Evolutionary conservation across 2,329 filamentous ascomycete species (phyloP).

Genomic region (Aspergillus sojae): DNA sequence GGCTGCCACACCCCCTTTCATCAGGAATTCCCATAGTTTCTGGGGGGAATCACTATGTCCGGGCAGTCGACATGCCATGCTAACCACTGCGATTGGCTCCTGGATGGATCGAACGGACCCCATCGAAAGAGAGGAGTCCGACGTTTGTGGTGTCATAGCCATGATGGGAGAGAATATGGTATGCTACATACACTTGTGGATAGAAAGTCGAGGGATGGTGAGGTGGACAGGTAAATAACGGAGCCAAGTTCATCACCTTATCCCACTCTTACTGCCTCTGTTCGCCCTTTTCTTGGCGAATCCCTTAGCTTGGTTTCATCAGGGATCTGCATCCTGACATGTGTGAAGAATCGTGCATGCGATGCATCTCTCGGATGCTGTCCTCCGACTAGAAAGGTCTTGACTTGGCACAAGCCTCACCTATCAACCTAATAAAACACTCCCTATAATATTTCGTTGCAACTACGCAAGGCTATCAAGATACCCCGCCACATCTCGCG

Average conservation of each 20-base stretch:
- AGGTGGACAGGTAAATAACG: neutral
- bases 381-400: neutral
- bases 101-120: conserved; percentile 5
- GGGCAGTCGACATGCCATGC: conserved; percentile 13
- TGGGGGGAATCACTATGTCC: conserved; percentile 9
- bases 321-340: neutral
- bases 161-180: neutral
- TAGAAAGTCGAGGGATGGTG: neutral
- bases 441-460: neutral
- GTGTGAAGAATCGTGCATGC: neutral
- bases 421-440: neutral
- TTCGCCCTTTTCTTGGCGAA: neutral
- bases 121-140: conserved; percentile 4
- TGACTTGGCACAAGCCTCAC: neutral
- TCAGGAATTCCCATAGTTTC: conserved; percentile 14
- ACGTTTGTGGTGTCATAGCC: conserved; percentile 10
- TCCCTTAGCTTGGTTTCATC: neutral
- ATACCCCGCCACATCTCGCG: neutral
- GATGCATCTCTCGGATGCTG: neutral
- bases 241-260: too few relatives aligned
- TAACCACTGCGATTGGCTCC: conserved; percentile 14
- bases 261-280: neutral
- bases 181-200: neutral
- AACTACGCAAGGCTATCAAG: neutral
- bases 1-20: conserved; percentile 7